Conservation (phyloP, 2,329 filamentous ascomycete species). For the Diaporthe caulivora region DNA sequence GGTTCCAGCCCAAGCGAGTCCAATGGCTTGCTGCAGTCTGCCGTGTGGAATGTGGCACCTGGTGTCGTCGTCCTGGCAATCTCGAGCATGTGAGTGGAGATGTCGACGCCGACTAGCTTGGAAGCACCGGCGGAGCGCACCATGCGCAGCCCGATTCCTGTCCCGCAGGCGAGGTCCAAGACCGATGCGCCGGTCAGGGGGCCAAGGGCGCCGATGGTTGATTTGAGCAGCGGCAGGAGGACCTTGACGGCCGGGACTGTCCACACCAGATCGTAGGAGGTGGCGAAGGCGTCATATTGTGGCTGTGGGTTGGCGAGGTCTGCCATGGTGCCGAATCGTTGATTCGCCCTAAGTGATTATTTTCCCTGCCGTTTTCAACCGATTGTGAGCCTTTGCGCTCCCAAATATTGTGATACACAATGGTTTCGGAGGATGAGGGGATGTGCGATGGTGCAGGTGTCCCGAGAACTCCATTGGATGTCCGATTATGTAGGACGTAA, state of each 20-base stretch:
- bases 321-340: background rate
- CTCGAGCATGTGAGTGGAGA: slow-evolving; percentile 11
- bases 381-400: no score
- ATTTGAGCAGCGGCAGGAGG: slow-evolving; percentile 6
- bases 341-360: accelerated
- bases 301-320: background rate
- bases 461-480: background rate
- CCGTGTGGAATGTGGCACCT: background rate
- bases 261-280: slow-evolving; percentile 20
- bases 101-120: slow-evolving; percentile 20
- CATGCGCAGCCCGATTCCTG: slow-evolving; percentile 11
- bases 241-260: background rate
- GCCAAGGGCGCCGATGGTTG: background rate
- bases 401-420: accelerated
- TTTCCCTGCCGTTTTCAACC: background rate
- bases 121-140: background rate
- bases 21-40: slow-evolving; percentile 7
- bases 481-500: background rate
- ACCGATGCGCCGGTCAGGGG: background rate
- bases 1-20: background rate
- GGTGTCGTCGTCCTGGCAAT: background rate
- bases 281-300: slow-evolving; percentile 15
- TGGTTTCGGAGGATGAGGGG: background rate
- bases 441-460: background rate
- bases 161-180: slow-evolving; percentile 11